Conservation (phyloP, 2,329 filamentous ascomycete genomes). For the Pseudogymnoascus sp. region DNA sequence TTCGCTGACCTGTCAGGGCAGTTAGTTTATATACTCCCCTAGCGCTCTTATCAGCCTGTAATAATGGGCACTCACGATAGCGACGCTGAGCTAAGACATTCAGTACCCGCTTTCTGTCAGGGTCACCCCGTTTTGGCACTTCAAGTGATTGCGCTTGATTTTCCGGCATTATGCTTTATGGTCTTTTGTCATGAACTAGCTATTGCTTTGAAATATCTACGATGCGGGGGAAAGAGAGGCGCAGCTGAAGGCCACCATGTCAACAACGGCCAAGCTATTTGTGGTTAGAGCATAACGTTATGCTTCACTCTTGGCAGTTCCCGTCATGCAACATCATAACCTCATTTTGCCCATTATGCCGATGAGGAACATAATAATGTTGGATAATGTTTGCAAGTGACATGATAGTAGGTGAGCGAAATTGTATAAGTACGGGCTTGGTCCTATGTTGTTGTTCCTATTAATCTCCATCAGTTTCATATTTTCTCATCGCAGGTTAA, state of each 20-base stretch:
- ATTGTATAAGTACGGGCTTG: neutral
- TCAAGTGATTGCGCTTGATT: neutral
- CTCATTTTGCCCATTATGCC: neutral
- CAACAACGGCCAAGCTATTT: neutral
- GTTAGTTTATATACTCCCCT: neutral
- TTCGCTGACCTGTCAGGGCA: constrained; percentile 10
- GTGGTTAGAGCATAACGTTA: constrained; percentile 7
- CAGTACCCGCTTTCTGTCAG: constrained; percentile 12
- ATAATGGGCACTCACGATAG: constrained; percentile 10
- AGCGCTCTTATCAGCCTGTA: neutral
- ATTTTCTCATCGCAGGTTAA: neutral
- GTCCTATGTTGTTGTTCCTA: neutral
- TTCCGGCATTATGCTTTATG: constrained; percentile 12
- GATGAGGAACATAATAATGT: neutral
- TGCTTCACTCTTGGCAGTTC: neutral
- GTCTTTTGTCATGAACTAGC: neutral
- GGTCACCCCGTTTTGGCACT: constrained; percentile 5
- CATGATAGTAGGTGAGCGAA: neutral
- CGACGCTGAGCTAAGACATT: constrained; percentile 12
- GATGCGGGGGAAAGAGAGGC: neutral
- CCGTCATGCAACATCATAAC: constrained; percentile 5
- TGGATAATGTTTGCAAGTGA: neutral
- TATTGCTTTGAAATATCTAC: neutral
- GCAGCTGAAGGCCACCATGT: constrained; percentile 1
- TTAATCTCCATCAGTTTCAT: neutral